Percentiles rank a stretch among this genome's conserved stretches.
Conservation (phyloP, 202 grass and related monocot genomes). For the Schoenoplectus triqueter region DNA sequence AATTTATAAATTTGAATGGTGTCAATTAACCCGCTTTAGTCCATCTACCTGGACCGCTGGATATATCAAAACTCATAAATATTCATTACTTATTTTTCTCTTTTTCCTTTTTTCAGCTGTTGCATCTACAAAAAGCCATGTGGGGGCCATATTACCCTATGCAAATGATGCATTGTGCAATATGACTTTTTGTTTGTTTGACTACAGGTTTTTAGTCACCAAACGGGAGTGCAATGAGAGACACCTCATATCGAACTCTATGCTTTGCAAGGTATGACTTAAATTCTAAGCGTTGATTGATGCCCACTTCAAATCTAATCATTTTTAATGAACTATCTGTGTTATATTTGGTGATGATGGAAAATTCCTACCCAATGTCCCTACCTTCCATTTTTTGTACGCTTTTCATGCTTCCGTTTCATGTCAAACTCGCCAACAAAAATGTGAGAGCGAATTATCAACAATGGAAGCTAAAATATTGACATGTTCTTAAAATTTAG, state of each 20-base stretch:
- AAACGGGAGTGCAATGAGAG: constrained; percentile 44
- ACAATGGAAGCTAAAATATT: constrained; percentile 1
- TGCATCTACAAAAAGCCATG: no score
- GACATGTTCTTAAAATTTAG: neutral
- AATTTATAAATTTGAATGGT: no score
- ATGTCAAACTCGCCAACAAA: constrained; percentile 34
- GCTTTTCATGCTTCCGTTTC: constrained; percentile 6
- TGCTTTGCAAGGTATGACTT: constrained; percentile 46
- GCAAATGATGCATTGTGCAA: no score
- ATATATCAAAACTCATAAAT: neutral
- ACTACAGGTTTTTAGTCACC: constrained; percentile 31
- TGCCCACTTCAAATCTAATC: constrained; percentile 57
- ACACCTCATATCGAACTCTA: constrained; percentile 46
- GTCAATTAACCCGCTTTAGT: no score
- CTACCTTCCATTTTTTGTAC: neutral
- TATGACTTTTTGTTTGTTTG: constrained; percentile 17
- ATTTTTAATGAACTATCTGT: constrained; percentile 34
- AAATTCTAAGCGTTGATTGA: constrained; percentile 67
- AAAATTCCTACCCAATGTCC: neutral
- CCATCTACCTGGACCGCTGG: no score
- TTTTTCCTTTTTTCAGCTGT: no score
- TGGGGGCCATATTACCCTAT: no score
- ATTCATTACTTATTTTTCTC: no score
- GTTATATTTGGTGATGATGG: constrained; percentile 38
- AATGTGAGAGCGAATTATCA: neutral